Conservation (phyloP, 2,329 filamentous ascomycete species). For the Aureobasidium leucospermi region DNA sequence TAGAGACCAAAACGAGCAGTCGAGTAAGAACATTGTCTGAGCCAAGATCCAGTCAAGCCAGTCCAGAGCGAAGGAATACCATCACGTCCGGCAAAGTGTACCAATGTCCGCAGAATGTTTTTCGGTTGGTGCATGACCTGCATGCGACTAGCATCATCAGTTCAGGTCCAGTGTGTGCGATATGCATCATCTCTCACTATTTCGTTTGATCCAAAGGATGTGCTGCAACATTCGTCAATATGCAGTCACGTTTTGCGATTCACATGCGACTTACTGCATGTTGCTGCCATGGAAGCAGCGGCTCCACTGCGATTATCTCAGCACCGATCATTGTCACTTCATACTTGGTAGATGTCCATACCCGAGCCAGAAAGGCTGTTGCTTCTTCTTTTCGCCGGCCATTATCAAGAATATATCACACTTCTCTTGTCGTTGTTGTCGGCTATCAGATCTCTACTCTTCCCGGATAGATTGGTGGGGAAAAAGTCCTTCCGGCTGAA, state of each 20-base stretch:
- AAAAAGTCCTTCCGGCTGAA: background rate
- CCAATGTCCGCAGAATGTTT: constrained; percentile 5
- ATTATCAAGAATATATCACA: background rate
- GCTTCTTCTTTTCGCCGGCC: constrained; percentile 12
- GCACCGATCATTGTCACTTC: background rate
- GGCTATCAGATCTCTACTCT: background rate
- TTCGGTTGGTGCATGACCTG: constrained; percentile 11
- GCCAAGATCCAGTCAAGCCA: constrained; percentile 10
- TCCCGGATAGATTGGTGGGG: background rate
- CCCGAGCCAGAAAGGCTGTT: constrained; percentile 13
- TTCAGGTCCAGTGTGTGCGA: background rate
- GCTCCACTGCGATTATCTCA: constrained; percentile 1
- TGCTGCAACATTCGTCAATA: background rate
- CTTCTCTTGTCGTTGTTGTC: background rate
- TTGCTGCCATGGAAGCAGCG: constrained; percentile 12
- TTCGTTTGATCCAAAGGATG: constrained; percentile 12
- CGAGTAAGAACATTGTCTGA: constrained; percentile 11
- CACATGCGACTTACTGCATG: constrained; percentile 1
- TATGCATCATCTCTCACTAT: background rate
- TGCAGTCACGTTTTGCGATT: background rate
- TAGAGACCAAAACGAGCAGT: constrained; percentile 12
- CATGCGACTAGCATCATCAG: background rate
- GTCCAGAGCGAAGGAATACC: constrained; percentile 11
- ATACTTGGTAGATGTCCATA: background rate
- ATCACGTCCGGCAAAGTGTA: constrained; percentile 5